phyloP scores from a whole-genome alignment of 1,284 basidiomycete genomes.

The Coriolopsis trogii region DNA sequence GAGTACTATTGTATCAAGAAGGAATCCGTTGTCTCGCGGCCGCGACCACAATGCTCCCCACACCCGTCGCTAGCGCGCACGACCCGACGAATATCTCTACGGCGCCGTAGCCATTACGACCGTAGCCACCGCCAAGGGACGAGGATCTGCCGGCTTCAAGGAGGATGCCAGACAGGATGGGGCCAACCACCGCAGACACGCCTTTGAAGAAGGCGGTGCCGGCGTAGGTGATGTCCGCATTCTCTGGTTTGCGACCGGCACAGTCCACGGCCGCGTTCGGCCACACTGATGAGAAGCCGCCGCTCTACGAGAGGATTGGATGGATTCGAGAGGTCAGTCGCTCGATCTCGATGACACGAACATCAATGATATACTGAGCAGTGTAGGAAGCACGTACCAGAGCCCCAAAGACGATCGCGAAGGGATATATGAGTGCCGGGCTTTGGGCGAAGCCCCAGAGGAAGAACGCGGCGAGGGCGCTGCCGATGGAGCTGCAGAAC shows the following conservation, averaged over 20 bases:
- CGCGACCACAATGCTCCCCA: slow-evolving; percentile 27
- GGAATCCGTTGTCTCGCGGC: slow-evolving; percentile 14
- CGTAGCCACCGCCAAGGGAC: slow-evolving; percentile 19
- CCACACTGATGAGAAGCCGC: slow-evolving; percentile 32
- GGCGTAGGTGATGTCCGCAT: slow-evolving; percentile 30
- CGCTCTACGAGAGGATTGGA: slow-evolving; percentile 21
- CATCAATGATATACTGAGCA: no score
- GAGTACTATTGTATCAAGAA: no score
- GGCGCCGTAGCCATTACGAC: slow-evolving; percentile 27
- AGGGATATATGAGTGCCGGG: slow-evolving; percentile 29
- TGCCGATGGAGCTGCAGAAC: slow-evolving; percentile 27
- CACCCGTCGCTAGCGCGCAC: slow-evolving; percentile 26
- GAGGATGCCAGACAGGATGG: slow-evolving; percentile 31
- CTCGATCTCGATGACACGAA: no score
- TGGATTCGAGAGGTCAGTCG: no score
- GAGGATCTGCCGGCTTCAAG: slow-evolving; percentile 24
- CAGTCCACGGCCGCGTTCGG: slow-evolving; percentile 32
- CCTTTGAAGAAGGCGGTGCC: slow-evolving; percentile 30
- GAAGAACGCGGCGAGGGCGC: slow-evolving; percentile 31
- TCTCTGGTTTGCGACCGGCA: slow-evolving; percentile 28
- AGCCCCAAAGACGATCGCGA: slow-evolving; percentile 32
- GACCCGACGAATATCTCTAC: slow-evolving; percentile 35
- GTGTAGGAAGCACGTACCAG: slow-evolving; percentile 19
- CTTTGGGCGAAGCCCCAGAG: slow-evolving; percentile 34
- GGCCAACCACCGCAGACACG: slow-evolving; percentile 30